Evolutionary conservation across 164 flowering plant genomes (phyloP), one percentile per base, ranked within the genome.

Genomic region (Chloranthus sessilifolius): DNA sequence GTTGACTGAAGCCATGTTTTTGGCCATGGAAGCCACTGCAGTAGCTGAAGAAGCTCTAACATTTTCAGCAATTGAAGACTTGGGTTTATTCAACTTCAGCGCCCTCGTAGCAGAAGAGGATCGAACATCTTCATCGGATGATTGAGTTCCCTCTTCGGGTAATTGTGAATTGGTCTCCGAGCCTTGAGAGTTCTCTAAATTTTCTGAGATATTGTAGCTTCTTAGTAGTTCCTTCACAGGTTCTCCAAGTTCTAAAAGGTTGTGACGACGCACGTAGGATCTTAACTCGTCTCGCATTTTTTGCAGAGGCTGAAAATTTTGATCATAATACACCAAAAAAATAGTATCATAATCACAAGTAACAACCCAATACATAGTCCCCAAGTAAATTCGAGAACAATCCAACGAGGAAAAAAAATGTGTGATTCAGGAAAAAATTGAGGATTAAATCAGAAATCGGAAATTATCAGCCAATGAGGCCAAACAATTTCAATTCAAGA

Each of bases 271-370:
- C 0, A 49, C 79, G 72, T 92, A 92, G 3, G 76, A 52, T 62
- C 71, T 83, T 27, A 92, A 76, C 60, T 92, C 95, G 44, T 86
- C 87, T 9, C 76, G 62, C 81, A 92, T 33, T 26, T 53, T 51
- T 56, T 86, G 94, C 60, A 76, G 58, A 30, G 88, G 87, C 95
- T 90, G 72, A 36, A 21, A 52, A 17, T 27, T 22, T 16, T 4
- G n/a, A 20, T 36, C 0, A 38, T 15, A 43, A 14, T 17, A 43
- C 5, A 43, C 7, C 23, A 40, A 40, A 40, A 40, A 2, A 40
- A 11, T 40, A 8, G 11, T 9, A 40, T 7, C 11, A 17, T 40
- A n/a, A n/a, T n/a, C n/a, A n/a, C n/a, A n/a, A n/a, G n/a, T n/a
- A n/a, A n/a, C n/a, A n/a, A n/a, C n/a, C n/a, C n/a, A n/a, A n/a